Percentiles rank a stretch among this genome's conserved stretches.
Evolutionary conservation across 2,329 filamentous ascomycete species (phyloP).

Genomic region (Venturia asperata): DNA sequence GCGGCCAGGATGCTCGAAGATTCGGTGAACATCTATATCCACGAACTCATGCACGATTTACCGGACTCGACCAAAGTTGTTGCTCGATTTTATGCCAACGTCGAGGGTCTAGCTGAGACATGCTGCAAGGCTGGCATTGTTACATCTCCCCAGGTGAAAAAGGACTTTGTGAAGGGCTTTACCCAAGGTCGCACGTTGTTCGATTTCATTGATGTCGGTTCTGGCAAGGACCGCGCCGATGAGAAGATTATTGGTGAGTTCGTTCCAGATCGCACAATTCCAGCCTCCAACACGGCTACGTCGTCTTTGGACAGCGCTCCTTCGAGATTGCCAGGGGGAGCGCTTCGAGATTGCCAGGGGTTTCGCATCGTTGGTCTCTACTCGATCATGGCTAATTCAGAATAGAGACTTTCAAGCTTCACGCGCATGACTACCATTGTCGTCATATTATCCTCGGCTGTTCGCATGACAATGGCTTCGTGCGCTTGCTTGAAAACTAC

Average conservation of each 20-base stretch:
- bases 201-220: conserved; percentile 44
- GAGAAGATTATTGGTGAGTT: conserved; percentile 43
- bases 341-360: not conserved
- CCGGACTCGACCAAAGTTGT: conserved; percentile 41
- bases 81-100: conserved; percentile 48
- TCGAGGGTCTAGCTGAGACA: conserved; percentile 44
- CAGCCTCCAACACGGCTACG: not conserved
- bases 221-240: conserved; percentile 39
- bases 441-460: conserved; percentile 55
- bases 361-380: not conserved
- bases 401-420: conserved; percentile 49
- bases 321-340: not conserved
- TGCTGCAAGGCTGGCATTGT: conserved; percentile 42
- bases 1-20: conserved; percentile 45
- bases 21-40: conserved; percentile 39
- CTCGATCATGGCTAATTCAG: conserved; percentile 19
- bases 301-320: not conserved
- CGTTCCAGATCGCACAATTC: not conserved
- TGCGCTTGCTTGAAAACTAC: conserved; percentile 45
- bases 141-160: conserved; percentile 36
- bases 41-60: conserved; percentile 34
- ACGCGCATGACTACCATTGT: conserved; percentile 52
- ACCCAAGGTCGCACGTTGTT: conserved; percentile 45
- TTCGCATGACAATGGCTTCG: conserved; percentile 50
- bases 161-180: conserved; percentile 51